A percentile compares a stretch with the other conserved stretches of the same genome.
Evolutionary conservation across 495 filamentous ascomycete species (phyloP).

Genomic region (Lasiosphaeria miniovina): DNA sequence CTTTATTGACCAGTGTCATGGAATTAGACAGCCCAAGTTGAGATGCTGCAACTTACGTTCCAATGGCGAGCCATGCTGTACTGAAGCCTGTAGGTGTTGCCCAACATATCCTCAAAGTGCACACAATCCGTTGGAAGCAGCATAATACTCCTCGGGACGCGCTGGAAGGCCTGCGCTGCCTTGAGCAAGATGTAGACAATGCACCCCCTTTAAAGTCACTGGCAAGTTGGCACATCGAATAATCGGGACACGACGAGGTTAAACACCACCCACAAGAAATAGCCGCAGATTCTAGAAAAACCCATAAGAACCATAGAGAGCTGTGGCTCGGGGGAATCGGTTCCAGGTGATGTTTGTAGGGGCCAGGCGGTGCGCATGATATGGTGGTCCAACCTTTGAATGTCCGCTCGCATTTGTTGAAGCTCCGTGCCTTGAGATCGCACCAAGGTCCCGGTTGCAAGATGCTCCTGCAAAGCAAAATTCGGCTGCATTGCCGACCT

Average conservation of each 20-base stretch:
- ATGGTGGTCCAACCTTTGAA: neutral
- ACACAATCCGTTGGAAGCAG: conserved; percentile 1
- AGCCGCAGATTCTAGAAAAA: neutral
- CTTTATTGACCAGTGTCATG: too few relatives aligned
- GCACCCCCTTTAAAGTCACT: neutral
- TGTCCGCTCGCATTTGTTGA: neutral
- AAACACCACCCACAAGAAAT: neutral
- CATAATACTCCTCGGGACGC: neutral
- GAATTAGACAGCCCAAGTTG: too few relatives aligned
- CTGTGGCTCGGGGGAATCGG: neutral
- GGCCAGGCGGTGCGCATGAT: neutral
- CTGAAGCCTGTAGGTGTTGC: neutral
- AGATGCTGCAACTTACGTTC: neutral
- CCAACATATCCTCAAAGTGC: neutral
- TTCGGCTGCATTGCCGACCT: neutral
- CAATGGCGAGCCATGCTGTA: conserved; percentile 1
- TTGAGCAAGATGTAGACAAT: neutral
- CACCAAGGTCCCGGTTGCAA: neutral
- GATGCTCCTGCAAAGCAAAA: neutral
- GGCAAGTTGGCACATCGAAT: neutral
- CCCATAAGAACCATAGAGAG: neutral
- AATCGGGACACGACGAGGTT: neutral
- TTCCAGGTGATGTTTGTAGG: neutral
- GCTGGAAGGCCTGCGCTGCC: neutral
- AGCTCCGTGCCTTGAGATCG: neutral